These are phyloP conservation scores for Pythium folliculosum DNA, from an alignment of 352 stramenopile genomes.

Conservation along the genomic window DNA sequence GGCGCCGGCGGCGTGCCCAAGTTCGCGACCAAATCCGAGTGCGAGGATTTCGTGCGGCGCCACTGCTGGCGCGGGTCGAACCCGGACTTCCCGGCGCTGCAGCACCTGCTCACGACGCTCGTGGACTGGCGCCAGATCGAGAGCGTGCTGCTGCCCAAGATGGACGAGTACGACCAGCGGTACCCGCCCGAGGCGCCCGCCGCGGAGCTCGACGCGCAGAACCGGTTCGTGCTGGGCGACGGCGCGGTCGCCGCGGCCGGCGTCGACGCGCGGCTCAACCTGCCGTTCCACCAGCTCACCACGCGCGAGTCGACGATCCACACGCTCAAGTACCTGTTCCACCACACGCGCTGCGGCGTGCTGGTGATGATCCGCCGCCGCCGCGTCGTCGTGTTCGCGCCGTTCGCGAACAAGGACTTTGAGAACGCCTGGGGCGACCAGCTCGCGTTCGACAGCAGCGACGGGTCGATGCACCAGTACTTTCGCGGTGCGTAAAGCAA, in stretches of 20 bases:
- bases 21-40: constrained; percentile 88
- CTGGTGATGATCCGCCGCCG: constrained; percentile 98
- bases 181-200: constrained; percentile 46
- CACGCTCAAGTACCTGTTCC: constrained; percentile 97
- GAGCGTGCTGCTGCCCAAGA: constrained; percentile 76
- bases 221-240: constrained; percentile 67
- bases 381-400: constrained; percentile 95
- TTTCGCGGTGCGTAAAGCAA: constrained; percentile 86
- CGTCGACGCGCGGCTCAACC: constrained; percentile 86
- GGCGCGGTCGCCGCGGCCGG: constrained; percentile 51
- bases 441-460: constrained; percentile 89
- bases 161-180: constrained; percentile 71
- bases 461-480: constrained; percentile 91
- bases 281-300: constrained; percentile 92
- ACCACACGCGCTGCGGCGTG: constrained; percentile 98
- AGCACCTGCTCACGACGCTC: constrained; percentile 93
- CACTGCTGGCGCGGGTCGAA: constrained; percentile 90
- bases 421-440: constrained; percentile 95
- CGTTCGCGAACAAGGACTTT: constrained; percentile 98
- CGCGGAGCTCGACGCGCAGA: constrained; percentile 40
- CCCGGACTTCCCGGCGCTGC: constrained; percentile 87
- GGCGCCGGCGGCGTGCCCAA: constrained; percentile 75
- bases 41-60: constrained; percentile 85
- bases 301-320: constrained; percentile 91
- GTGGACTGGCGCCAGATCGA: constrained; percentile 87